Conservation (phyloP, 139 green algal genomes). For the Choricystis sp. region DNA sequence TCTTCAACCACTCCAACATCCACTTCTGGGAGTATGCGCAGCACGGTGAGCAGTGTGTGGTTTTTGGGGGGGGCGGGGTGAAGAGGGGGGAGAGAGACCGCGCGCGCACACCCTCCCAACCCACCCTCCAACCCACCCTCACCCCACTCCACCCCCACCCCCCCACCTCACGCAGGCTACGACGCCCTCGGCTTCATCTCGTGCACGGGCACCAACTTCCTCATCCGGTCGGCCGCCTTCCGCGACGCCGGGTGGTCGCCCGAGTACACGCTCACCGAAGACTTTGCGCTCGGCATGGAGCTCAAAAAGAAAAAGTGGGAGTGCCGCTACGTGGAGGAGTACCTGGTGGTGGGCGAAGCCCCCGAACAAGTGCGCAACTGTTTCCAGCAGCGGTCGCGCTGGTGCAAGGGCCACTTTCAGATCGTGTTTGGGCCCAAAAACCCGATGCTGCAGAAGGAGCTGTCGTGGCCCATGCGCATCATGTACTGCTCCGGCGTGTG, state of each 20-base stretch:
- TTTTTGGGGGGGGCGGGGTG: too few relatives aligned
- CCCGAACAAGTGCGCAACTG: conserved; percentile 65
- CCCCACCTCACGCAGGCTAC: conserved; percentile 29
- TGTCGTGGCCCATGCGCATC: conserved; percentile 20
- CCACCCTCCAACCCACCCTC: too few relatives aligned
- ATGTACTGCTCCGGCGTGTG: conserved; percentile 22
- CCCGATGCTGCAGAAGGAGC: conserved; percentile 18
- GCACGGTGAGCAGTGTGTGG: not conserved
- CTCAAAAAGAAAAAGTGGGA: conserved; percentile 39
- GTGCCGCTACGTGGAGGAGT: conserved; percentile 55
- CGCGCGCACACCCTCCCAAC: too few relatives aligned
- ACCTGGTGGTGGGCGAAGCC: conserved; percentile 58
- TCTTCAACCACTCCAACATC: conserved; percentile 78
- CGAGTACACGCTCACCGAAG: conserved; percentile 56
- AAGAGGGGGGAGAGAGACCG: too few relatives aligned
- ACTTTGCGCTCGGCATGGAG: conserved; percentile 57
- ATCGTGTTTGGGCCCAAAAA: conserved; percentile 21
- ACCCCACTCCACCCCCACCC: too few relatives aligned
- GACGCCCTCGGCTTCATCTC: conserved; percentile 45
- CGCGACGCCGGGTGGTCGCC: conserved; percentile 48
- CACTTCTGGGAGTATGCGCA: conserved; percentile 52
- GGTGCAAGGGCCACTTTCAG: conserved; percentile 68
- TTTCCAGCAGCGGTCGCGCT: conserved; percentile 68
- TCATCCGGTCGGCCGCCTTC: conserved; percentile 35
- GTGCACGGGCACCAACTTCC: conserved; percentile 54